Percentiles rank a stretch among this genome's conserved stretches.
Conservation (phyloP, 352 stramenopile species). For the Globisporangium radiosum region DNA sequence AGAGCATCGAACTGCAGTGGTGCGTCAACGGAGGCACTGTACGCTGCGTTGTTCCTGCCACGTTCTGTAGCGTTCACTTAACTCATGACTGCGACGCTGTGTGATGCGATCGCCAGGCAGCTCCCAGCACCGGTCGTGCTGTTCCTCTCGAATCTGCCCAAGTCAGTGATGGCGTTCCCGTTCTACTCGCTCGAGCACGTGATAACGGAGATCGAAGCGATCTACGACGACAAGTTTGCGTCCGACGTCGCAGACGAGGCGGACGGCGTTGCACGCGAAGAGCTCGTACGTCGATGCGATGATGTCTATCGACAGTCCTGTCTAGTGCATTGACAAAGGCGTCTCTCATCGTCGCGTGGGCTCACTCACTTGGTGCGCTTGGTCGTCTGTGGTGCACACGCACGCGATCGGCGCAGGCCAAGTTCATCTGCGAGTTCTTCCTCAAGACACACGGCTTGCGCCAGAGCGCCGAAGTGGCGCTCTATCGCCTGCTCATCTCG, state of each 20-base stretch:
- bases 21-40: constrained; percentile 5
- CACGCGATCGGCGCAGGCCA: constrained; percentile 19
- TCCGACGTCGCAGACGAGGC: constrained; percentile 51
- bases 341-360: no score
- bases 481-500: constrained; percentile 69
- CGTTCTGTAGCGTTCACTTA: no score
- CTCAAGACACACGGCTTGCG: constrained; percentile 58
- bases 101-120: constrained; percentile 19
- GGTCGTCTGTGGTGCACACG: background rate
- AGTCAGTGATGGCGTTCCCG: constrained; percentile 59
- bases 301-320: no score
- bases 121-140: constrained; percentile 36
- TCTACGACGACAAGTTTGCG: constrained; percentile 75
- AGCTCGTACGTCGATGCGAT: constrained; percentile 21
- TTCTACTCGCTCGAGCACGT: constrained; percentile 50
- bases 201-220: constrained; percentile 50
- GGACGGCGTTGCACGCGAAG: constrained; percentile 53
- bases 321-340: no score
- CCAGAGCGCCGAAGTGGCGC: constrained; percentile 52
- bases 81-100: no score
- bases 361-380: background rate
- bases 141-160: constrained; percentile 72
- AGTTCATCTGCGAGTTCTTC: constrained; percentile 70
- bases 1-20: constrained; percentile 48
- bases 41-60: no score